These are phyloP conservation scores for Coffea humblotiana DNA, from an alignment of 305 asterid species.

Conservation along the genomic window DNA sequence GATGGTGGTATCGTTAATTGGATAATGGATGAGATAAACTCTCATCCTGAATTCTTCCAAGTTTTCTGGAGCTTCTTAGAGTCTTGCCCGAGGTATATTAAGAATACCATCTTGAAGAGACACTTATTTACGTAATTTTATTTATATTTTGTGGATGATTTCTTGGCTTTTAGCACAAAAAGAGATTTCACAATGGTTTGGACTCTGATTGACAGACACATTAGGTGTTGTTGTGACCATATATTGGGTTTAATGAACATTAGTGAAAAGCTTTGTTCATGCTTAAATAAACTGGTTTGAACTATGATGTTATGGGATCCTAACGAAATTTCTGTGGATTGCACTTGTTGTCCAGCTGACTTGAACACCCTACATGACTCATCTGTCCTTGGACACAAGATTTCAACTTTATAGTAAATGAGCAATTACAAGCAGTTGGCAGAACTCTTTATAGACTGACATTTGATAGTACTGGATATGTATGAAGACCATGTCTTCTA, in stretches of 20 bases:
- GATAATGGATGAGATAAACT: constrained; percentile 87
- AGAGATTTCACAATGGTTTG: not conserved
- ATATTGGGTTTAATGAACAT: not conserved
- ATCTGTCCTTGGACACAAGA: not conserved
- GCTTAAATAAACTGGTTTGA: not conserved
- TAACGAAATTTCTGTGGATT: not conserved
- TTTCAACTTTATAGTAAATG: not conserved
- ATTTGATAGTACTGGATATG: not conserved
- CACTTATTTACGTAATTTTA: not conserved
- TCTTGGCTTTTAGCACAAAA: not conserved
- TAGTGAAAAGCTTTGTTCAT: not conserved
- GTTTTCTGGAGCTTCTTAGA: constrained; percentile 96
- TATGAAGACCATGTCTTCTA: not conserved
- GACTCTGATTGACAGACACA: not conserved
- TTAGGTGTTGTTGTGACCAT: not conserved
- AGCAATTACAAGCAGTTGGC: not conserved
- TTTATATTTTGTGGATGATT: not conserved
- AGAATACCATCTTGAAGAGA: not conserved
- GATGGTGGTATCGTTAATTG: constrained; percentile 90
- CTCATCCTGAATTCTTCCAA: constrained; percentile 86
- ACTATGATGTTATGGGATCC: not conserved
- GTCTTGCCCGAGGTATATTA: constrained; percentile 90
- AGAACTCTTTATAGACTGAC: constrained; percentile 1
- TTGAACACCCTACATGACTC: not conserved
- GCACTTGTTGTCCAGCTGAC: not conserved